A percentile compares a stretch with the other conserved stretches of the same genome.
Conservation (phyloP, 1,139 yeast genomes). For the Debaryomycetaceae sp. region DNA sequence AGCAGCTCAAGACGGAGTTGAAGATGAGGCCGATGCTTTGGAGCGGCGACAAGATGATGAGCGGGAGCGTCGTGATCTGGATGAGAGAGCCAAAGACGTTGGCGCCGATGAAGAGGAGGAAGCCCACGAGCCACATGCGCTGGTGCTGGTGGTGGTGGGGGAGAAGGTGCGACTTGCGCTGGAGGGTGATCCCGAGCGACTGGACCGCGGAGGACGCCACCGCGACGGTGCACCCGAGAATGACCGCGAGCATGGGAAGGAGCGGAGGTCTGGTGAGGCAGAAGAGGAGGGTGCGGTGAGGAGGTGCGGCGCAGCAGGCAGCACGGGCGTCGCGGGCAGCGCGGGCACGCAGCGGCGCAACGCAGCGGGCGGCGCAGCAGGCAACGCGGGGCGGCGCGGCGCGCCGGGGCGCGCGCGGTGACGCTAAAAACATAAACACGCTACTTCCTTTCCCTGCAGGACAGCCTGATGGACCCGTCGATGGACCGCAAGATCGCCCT, state of each 20-base stretch:
- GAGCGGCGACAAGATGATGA: slow-evolving; percentile 74
- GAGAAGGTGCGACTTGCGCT: slow-evolving; percentile 69
- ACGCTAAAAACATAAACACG: too few relatives aligned
- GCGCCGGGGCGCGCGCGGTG: too few relatives aligned
- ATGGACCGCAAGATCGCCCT: slow-evolving; percentile 4
- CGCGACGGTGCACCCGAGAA: slow-evolving; percentile 69
- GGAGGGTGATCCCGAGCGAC: slow-evolving; percentile 78
- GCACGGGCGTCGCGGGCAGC: too few relatives aligned
- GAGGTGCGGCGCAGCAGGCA: not conserved
- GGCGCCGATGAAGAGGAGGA: slow-evolving; percentile 63
- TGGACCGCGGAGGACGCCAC: slow-evolving; percentile 77
- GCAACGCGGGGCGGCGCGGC: too few relatives aligned
- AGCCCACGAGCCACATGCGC: slow-evolving; percentile 70
- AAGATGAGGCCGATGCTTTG: slow-evolving; percentile 87
- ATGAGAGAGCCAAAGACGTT: slow-evolving; percentile 79
- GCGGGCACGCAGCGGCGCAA: too few relatives aligned
- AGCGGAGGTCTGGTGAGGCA: too few relatives aligned
- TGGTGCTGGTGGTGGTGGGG: slow-evolving; percentile 23
- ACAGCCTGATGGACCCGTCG: too few relatives aligned
- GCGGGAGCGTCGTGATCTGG: slow-evolving; percentile 79
- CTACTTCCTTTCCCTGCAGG: too few relatives aligned
- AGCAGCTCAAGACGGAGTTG: slow-evolving; percentile 68
- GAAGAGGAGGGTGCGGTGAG: too few relatives aligned
- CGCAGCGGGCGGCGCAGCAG: too few relatives aligned
- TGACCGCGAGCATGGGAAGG: slow-evolving; percentile 24